Evolutionary conservation across 176 grass and related monocot genomes (phyloP).

Genomic region (Lolium perenne): DNA sequence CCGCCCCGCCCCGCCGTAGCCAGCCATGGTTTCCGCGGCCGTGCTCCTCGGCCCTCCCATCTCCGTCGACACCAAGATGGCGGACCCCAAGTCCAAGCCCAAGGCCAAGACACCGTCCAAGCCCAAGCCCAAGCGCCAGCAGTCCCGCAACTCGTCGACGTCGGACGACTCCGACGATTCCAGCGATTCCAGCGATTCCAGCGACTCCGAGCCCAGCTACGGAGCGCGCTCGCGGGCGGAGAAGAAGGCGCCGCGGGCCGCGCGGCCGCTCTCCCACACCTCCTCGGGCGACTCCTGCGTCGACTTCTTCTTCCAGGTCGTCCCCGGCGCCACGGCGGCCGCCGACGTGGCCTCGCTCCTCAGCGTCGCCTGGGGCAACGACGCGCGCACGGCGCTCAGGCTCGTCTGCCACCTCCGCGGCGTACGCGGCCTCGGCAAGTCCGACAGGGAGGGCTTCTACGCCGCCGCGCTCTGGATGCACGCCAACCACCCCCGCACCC

Average conservation of each 20-base stretch:
- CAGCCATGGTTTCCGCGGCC: background rate
- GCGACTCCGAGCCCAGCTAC: background rate
- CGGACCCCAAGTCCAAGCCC: background rate
- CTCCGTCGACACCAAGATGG: slow-evolving; percentile 26
- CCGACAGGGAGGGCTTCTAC: slow-evolving; percentile 55
- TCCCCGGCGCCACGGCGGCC: slow-evolving; percentile 37
- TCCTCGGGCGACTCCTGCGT: slow-evolving; percentile 62
- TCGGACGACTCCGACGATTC: background rate
- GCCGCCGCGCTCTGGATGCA: slow-evolving; percentile 58
- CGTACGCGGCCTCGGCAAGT: slow-evolving; percentile 17
- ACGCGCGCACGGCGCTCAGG: slow-evolving; percentile 52
- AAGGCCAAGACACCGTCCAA: background rate
- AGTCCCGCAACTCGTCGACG: background rate
- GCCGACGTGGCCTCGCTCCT: slow-evolving; percentile 26
- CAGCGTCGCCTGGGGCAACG: slow-evolving; percentile 45
- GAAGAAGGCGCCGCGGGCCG: background rate
- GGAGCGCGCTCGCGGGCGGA: background rate
- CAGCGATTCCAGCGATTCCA: background rate
- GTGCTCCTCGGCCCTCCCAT: slow-evolving; percentile 35
- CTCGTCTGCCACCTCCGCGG: slow-evolving; percentile 5
- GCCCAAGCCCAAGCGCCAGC: slow-evolving; percentile 29
- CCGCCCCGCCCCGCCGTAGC: background rate
- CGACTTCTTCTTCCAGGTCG: slow-evolving; percentile 77
- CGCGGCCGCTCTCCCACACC: slow-evolving; percentile 18
- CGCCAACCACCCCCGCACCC: slow-evolving; percentile 54